Evolutionary conservation across 495 filamentous ascomycete genomes (phyloP), one percentile per base, ranked within the genome.

Genomic region (Penicillium paxilli): DNA sequence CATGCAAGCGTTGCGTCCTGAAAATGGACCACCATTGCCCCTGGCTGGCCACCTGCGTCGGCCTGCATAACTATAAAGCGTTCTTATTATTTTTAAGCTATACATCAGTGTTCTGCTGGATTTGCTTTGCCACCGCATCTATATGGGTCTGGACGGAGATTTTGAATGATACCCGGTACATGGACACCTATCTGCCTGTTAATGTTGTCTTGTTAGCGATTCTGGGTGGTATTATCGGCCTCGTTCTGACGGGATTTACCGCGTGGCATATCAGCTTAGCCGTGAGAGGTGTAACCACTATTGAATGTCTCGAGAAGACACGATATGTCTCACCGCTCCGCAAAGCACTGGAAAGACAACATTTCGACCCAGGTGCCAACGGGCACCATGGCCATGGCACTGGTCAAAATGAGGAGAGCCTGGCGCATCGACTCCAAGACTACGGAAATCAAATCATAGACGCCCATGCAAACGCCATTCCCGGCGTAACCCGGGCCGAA

Each of bases 1-100:
- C 90, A 12, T 98, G 94, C 71, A 83, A 86, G 51, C 85, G 87
- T 55, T 98, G 94, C 68, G 93, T 98, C 10, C 77, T 98, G 65
- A 98, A 98, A 73, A 98, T 98, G 94, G 94, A 98, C 69, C 94
- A 98, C 69, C 94, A 98, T 74, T 98, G 94, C 63, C 94, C 94
- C 5, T 98, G 94, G 94, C 80, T 98, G 44, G 94, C 95, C 17
- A 97, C 90, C 3, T 98, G 94, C 65, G 88, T 98, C 42, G 95
- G 95, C 21, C 72, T 98, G 51, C 81, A 84, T 61, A 98, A 98
- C 72, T 96, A 97, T 78, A 98, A 98, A 70, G 80, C 92, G 5
- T 98, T 98, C 68, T 66, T 98, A 30, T 80, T 98, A 8, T 98
- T 98, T 71, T 80, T 98, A 22, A 87, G 95, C 49, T 98, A 98